phyloP scores from a whole-genome alignment of 1,284 basidiomycete species.

The Trametes hirsuta region DNA sequence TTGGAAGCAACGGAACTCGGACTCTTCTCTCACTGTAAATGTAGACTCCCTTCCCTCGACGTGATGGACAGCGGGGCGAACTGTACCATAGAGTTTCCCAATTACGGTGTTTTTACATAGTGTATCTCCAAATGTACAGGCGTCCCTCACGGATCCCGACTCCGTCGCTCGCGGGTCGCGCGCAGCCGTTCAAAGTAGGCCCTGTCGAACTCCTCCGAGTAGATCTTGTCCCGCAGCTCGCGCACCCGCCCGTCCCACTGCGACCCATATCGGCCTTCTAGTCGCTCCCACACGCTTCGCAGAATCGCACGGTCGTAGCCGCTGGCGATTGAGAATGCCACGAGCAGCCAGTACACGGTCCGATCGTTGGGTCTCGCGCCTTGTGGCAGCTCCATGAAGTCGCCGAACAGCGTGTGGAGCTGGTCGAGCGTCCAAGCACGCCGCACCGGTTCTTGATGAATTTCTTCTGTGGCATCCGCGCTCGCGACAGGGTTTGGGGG shows the following conservation, averaged over 20 bases:
- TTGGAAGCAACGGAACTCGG: slow-evolving; percentile 19
- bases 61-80: background rate
- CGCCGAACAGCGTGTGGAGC: slow-evolving; percentile 57
- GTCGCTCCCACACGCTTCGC: slow-evolving; percentile 53
- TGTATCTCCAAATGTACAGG: slow-evolving; percentile 11
- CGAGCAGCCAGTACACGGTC: slow-evolving; percentile 65
- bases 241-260: slow-evolving; percentile 55
- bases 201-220: slow-evolving; percentile 19
- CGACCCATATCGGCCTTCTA: slow-evolving; percentile 56
- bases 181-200: slow-evolving; percentile 17
- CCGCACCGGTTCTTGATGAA: background rate
- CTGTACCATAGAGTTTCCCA: slow-evolving; percentile 15
- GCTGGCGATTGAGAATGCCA: slow-evolving; percentile 62
- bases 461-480: background rate
- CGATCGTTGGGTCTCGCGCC: slow-evolving; percentile 46
- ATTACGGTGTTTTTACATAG: slow-evolving; percentile 14
- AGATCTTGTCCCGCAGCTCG: slow-evolving; percentile 30
- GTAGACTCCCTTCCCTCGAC: background rate
- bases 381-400: slow-evolving; percentile 56
- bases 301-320: slow-evolving; percentile 50
- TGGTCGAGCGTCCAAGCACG: slow-evolving; percentile 57
- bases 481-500: background rate
- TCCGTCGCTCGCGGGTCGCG: slow-evolving; percentile 1
- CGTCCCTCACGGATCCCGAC: background rate
- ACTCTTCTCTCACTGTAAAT: background rate